phyloP scores from a whole-genome alignment of 2,329 filamentous ascomycete genomes.

The Pseudogymnoascus sp. region DNA sequence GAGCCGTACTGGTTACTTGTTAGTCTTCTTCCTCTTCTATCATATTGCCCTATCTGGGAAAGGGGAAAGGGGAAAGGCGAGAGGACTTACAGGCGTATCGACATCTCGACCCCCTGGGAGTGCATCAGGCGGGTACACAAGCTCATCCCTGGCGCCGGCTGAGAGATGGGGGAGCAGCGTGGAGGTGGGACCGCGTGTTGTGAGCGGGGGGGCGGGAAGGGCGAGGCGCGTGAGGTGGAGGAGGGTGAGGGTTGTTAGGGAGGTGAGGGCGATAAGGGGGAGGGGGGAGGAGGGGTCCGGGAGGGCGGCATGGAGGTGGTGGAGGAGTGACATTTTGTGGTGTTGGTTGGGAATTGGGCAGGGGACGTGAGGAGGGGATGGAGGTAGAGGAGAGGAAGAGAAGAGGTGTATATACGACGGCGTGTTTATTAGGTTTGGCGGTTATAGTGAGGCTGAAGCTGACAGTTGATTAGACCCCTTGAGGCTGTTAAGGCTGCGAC shows the following conservation, averaged over 20 bases:
- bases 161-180: slow-evolving; percentile 18
- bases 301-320: not conserved
- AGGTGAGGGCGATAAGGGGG: not conserved
- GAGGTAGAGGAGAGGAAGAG: not conserved
- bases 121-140: slow-evolving; percentile 60
- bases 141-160: slow-evolving; percentile 28
- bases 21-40: too few relatives aligned
- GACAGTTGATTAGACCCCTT: too few relatives aligned
- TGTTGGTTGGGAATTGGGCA: not conserved
- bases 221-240: slow-evolving; percentile 11
- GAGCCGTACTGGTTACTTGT: slow-evolving; percentile 45
- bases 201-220: slow-evolving; percentile 10
- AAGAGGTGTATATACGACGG: not conserved
- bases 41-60: not conserved
- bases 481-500: not conserved
- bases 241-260: slow-evolving; percentile 15
- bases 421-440: not conserved
- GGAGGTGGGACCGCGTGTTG: slow-evolving; percentile 19
- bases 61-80: too few relatives aligned
- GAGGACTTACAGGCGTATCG: too few relatives aligned
- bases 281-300: not conserved
- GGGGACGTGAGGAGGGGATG: not conserved
- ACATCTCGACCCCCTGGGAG: slow-evolving; percentile 64
- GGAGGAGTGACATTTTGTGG: not conserved
- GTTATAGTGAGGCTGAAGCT: not conserved